phyloP scores from a whole-genome alignment of 306 rosid species.

The Trichosanthes cucumerina region DNA sequence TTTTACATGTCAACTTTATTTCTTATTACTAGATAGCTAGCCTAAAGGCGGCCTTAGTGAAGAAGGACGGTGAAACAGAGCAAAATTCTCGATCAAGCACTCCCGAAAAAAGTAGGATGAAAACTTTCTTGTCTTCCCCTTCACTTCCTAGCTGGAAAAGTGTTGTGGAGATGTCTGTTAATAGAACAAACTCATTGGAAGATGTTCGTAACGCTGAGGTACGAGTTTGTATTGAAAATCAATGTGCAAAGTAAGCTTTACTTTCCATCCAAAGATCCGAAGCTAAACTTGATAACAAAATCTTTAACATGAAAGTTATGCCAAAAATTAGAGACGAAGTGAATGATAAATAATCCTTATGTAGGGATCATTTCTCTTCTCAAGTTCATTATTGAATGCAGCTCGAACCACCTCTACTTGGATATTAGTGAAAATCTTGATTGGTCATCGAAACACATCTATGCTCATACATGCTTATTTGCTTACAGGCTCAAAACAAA shows the following conservation, averaged over 20 bases:
- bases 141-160: slow-evolving; percentile 31
- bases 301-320: background rate
- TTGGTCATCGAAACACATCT: background rate
- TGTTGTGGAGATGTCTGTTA: slow-evolving; percentile 24
- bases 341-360: background rate
- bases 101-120: slow-evolving; percentile 38
- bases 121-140: slow-evolving; percentile 44
- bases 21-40: slow-evolving; percentile 39
- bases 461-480: background rate
- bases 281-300: background rate
- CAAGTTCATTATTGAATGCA: background rate
- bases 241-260: background rate
- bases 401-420: background rate
- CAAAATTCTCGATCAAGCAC: slow-evolving; percentile 25
- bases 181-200: slow-evolving; percentile 34
- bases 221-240: slow-evolving; percentile 8
- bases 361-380: background rate
- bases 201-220: slow-evolving; percentile 49
- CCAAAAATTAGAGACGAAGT: background rate
- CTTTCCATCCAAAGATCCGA: background rate
- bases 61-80: slow-evolving; percentile 54
- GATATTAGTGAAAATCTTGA: background rate
- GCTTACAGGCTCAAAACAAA: slow-evolving; percentile 29
- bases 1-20: background rate
- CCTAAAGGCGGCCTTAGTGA: slow-evolving; percentile 70